Percentiles rank a stretch among this genome's conserved stretches.
Conservation (phyloP, 441 rosid genomes). For the Manihot esculenta region DNA sequence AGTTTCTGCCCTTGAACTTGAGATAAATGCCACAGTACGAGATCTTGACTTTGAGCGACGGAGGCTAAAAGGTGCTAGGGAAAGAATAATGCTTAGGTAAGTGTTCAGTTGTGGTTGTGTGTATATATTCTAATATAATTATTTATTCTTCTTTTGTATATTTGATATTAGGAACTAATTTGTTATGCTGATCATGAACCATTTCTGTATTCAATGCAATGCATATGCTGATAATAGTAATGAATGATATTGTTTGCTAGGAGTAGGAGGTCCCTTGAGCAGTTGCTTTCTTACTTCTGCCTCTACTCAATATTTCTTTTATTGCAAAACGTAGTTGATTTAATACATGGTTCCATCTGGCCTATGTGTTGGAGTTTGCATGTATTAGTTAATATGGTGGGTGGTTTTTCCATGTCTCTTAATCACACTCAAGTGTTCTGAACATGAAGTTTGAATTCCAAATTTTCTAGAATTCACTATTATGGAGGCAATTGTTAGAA, state of each 20-base stretch:
- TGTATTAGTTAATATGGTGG: background rate
- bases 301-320: background rate
- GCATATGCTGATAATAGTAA: background rate
- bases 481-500: no score
- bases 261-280: background rate
- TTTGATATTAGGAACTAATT: background rate
- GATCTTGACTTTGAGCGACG: constrained; percentile 95
- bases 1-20: constrained; percentile 86
- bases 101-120: constrained; percentile 16
- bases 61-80: constrained; percentile 91
- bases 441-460: no score
- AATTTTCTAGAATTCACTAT: no score
- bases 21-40: constrained; percentile 71
- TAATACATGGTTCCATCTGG: background rate
- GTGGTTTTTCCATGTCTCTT: background rate
- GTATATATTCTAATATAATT: background rate
- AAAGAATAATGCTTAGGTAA: constrained; percentile 98
- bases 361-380: no score
- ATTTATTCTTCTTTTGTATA: background rate
- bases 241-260: no score
- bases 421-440: no score
- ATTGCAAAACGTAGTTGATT: background rate
- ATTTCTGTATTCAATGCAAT: background rate
- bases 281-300: background rate
- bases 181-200: background rate